These are phyloP conservation scores for Sequoiadendron giganteum DNA, from an alignment of 75 land plant genomes.

Conservation along the genomic window DNA sequence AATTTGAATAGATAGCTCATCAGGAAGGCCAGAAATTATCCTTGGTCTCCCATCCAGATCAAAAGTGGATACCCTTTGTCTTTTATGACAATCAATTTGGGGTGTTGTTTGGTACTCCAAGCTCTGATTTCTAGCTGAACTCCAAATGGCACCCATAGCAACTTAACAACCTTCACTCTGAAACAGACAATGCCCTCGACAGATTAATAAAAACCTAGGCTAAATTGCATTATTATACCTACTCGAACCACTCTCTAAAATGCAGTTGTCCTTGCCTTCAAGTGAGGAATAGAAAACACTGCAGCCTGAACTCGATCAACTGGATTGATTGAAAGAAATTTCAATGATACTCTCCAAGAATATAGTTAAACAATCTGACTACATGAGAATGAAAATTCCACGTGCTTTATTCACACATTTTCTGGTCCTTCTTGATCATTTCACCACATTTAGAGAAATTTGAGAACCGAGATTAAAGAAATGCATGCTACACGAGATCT, in stretches of 20 bases:
- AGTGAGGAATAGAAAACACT: background rate
- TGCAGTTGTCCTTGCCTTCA: background rate
- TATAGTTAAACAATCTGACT: background rate
- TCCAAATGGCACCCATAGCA: constrained; percentile 11
- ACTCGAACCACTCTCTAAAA: background rate
- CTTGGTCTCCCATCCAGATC: constrained; percentile 36
- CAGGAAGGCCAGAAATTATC: constrained; percentile 86
- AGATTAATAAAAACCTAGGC: background rate
- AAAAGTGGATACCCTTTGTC: constrained; percentile 37
- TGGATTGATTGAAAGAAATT: background rate
- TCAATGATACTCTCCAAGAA: background rate
- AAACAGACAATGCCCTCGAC: background rate
- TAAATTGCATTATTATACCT: background rate
- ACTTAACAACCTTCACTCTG: background rate
- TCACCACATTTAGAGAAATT: background rate
- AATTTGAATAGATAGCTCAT: constrained; percentile 78
- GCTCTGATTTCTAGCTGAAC: background rate
- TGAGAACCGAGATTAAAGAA: background rate
- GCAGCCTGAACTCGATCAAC: background rate
- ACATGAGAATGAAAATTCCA: background rate
- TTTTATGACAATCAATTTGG: constrained; percentile 47
- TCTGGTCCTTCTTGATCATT: background rate
- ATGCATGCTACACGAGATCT: background rate
- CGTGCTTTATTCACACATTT: background rate
- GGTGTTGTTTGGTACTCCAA: constrained; percentile 11